A percentile compares a stretch with the other conserved stretches of the same genome.
Conservation (phyloP, 768 basidiomycete genomes). For the Holtermannia corniformis region DNA sequence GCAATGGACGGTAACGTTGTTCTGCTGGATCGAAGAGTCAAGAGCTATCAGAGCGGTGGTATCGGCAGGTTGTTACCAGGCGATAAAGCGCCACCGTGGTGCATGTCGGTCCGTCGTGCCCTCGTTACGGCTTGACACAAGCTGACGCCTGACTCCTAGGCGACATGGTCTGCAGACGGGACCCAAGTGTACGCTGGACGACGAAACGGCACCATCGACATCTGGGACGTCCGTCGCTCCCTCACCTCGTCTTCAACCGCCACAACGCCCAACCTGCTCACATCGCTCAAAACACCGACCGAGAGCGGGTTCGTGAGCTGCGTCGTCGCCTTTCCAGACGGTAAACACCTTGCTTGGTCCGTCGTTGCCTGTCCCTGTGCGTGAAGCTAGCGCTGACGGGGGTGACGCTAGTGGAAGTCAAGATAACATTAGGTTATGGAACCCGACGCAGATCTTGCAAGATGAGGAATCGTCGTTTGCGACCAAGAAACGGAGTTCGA, state of each 20-base stretch:
- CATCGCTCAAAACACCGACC: constrained; percentile 71
- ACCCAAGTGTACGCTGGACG: constrained; percentile 81
- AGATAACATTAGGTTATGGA: constrained; percentile 91
- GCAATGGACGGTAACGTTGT: constrained; percentile 87
- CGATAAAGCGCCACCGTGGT: constrained; percentile 92
- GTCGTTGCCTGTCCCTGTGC: constrained; percentile 29
- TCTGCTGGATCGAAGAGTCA: constrained; percentile 75
- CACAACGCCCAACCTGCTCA: constrained; percentile 65
- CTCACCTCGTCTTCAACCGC: no score
- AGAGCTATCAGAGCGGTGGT: constrained; percentile 48
- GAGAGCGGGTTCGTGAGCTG: constrained; percentile 89
- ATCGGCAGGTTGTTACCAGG: constrained; percentile 80
- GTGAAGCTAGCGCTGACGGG: not conserved
- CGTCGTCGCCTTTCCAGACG: constrained; percentile 82
- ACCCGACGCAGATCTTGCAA: constrained; percentile 67
- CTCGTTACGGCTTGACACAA: not conserved
- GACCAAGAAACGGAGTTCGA: constrained; percentile 48
- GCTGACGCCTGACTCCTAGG: constrained; percentile 47
- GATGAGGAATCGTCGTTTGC: constrained; percentile 48
- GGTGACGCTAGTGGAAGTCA: constrained; percentile 59
- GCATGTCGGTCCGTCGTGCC: constrained; percentile 65
- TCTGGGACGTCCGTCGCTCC: constrained; percentile 82
- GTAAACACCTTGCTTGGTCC: constrained; percentile 82
- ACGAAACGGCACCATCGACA: constrained; percentile 78
- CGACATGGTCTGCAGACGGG: constrained; percentile 87